Conservation (phyloP, 306 rosid species). For the Prunus padus region DNA sequence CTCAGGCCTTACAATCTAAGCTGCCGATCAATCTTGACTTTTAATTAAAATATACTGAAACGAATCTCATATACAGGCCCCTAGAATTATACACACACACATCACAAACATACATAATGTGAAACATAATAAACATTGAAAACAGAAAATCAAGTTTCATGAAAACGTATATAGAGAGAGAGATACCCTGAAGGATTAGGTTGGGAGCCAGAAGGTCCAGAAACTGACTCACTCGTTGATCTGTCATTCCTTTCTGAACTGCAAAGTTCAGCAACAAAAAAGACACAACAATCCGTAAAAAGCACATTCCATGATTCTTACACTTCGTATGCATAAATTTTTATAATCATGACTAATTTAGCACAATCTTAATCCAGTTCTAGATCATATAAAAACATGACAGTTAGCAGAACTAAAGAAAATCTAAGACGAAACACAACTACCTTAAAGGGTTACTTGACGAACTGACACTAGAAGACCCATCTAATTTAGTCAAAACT, state of each 20-base stretch:
- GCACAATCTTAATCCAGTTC: not conserved
- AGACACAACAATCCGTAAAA: not conserved
- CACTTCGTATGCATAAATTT: not conserved
- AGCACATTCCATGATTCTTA: not conserved
- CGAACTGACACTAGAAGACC: constrained; percentile 44
- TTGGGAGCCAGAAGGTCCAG: constrained; percentile 37
- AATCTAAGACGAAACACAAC: not conserved
- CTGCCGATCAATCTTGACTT: not conserved
- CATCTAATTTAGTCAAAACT: constrained; percentile 58
- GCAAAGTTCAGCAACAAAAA: constrained; percentile 22
- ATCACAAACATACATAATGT: too few relatives aligned
- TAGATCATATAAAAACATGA: not conserved
- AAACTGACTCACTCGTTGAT: constrained; percentile 35
- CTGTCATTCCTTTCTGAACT: constrained; percentile 49
- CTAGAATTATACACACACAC: not conserved
- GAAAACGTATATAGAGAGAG: not conserved
- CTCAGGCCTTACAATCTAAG: not conserved
- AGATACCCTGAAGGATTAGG: constrained; percentile 44
- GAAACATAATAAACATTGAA: not conserved
- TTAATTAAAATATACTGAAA: not conserved
- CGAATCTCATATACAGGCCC: not conserved
- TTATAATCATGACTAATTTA: not conserved
- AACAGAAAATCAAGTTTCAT: not conserved
- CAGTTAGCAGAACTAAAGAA: not conserved
- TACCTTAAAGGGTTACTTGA: constrained; percentile 52